Conservation (phyloP, 352 stramenopile species). For the Phytophthora citricola region DNA sequence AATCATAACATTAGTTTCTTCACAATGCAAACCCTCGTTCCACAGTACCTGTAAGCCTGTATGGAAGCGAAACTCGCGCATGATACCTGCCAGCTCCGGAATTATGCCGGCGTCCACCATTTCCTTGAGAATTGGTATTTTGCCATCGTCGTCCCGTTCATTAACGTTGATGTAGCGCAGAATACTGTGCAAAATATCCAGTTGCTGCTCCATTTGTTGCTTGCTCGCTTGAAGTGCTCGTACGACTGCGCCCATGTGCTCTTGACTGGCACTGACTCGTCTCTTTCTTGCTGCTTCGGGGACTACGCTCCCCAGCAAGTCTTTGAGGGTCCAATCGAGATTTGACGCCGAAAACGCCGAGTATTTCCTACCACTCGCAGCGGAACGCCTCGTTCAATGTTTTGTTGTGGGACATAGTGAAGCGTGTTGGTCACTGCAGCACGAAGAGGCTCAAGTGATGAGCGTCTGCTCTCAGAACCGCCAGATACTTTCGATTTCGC, state of each 20-base stretch:
- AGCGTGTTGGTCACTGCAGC: slow-evolving; percentile 30
- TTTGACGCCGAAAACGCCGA: slow-evolving; percentile 21
- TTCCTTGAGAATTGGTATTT: slow-evolving; percentile 41
- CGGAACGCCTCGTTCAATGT: slow-evolving; percentile 35
- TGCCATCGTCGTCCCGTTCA: slow-evolving; percentile 28
- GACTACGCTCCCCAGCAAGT: slow-evolving; percentile 1
- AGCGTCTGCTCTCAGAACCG: slow-evolving; percentile 27
- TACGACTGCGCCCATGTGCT: slow-evolving; percentile 34
- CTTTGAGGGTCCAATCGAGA: slow-evolving; percentile 2
- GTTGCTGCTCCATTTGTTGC: slow-evolving; percentile 48
- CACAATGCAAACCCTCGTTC: not conserved
- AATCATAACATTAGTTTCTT: too few relatives aligned
- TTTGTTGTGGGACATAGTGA: slow-evolving; percentile 36
- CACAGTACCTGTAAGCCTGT: slow-evolving; percentile 48
- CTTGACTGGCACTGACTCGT: slow-evolving; percentile 25
- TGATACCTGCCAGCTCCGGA: slow-evolving; percentile 38
- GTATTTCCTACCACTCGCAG: slow-evolving; percentile 27
- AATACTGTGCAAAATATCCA: slow-evolving; percentile 50
- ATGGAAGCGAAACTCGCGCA: slow-evolving; percentile 80
- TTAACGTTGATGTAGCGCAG: slow-evolving; percentile 38
- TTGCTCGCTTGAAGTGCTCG: slow-evolving; percentile 40
- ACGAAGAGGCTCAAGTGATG: slow-evolving; percentile 29
- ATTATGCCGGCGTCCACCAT: slow-evolving; percentile 57
- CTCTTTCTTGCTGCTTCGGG: slow-evolving; percentile 6
- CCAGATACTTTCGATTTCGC: slow-evolving; percentile 39